Percentiles rank a stretch among this genome's conserved stretches.
Conservation (phyloP, 257 asterid species). For the Handroanthus guayacan region DNA sequence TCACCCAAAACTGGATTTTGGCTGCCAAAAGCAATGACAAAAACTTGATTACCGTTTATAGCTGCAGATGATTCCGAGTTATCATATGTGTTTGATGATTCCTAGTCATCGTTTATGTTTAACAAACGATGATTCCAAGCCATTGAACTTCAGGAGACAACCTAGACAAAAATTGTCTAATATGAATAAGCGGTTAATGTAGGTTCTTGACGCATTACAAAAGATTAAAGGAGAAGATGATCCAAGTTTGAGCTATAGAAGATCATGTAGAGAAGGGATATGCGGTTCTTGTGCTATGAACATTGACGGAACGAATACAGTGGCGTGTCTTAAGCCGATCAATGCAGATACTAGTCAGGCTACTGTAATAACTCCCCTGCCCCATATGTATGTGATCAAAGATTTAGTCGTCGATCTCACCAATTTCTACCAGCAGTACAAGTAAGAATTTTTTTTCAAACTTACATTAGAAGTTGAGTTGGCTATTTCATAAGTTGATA, state of each 20-base stretch:
- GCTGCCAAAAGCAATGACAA: too few relatives aligned
- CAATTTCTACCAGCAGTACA: conserved; percentile 83
- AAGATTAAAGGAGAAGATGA: conserved; percentile 71
- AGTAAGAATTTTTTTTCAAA: conserved; percentile 40
- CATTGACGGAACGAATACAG: conserved; percentile 76
- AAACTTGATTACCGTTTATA: too few relatives aligned
- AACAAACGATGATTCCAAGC: too few relatives aligned
- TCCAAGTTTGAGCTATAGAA: conserved; percentile 63
- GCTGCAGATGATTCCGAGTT: too few relatives aligned
- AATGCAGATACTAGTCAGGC: conserved; percentile 51
- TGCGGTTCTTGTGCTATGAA: conserved; percentile 89
- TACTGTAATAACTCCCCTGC: conserved; percentile 71
- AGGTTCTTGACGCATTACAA: conserved; percentile 80
- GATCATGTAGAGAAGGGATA: conserved; percentile 83
- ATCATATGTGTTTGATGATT: too few relatives aligned
- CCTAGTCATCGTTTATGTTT: too few relatives aligned
- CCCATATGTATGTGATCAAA: conserved; percentile 83
- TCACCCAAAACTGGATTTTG: too few relatives aligned
- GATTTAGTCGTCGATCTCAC: conserved; percentile 82
- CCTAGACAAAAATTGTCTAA: neutral
- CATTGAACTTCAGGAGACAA: too few relatives aligned
- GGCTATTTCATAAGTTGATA: too few relatives aligned
- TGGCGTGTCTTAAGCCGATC: conserved; percentile 80
- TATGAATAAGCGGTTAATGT: neutral
- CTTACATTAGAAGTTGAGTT: neutral